Conservation (phyloP, 2,329 filamentous ascomycete genomes). For the Rutstroemia sp. region DNA sequence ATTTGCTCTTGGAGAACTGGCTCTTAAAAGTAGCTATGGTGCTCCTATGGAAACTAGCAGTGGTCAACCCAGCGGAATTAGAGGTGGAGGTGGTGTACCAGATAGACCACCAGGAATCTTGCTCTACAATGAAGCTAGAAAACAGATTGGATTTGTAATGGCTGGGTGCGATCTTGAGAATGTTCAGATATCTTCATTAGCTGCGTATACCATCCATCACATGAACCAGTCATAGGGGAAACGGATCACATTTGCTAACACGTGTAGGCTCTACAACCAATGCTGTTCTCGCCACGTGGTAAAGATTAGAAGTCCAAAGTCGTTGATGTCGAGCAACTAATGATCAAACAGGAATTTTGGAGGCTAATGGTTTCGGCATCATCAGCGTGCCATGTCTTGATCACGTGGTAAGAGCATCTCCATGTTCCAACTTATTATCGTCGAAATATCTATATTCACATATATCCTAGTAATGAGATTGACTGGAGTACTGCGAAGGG, state of each 20-base stretch:
- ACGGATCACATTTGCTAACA: neutral
- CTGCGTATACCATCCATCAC: slow-evolving; percentile 36
- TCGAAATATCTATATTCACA: neutral
- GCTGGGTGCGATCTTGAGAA: slow-evolving; percentile 50
- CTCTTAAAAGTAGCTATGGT: slow-evolving; percentile 42
- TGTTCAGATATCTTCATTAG: slow-evolving; percentile 49
- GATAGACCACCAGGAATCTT: slow-evolving; percentile 46
- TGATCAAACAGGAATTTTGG: slow-evolving; percentile 48
- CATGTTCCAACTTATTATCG: neutral
- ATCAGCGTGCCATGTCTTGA: slow-evolving; percentile 46
- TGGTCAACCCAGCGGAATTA: slow-evolving; percentile 42
- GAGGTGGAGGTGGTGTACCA: slow-evolving; percentile 37
- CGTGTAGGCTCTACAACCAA: slow-evolving; percentile 43
- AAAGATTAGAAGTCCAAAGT: slow-evolving; percentile 13
- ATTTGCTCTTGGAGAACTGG: slow-evolving; percentile 51
- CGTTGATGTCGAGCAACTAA: slow-evolving; percentile 11
- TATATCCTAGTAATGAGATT: slow-evolving; percentile 31
- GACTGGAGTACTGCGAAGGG: slow-evolving; percentile 40
- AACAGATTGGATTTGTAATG: slow-evolving; percentile 49
- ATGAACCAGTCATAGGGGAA: neutral
- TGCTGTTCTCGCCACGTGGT: slow-evolving; percentile 45
- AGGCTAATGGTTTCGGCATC: slow-evolving; percentile 48
- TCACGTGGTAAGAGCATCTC: slow-evolving; percentile 40
- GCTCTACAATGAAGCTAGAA: slow-evolving; percentile 55
- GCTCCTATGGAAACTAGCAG: slow-evolving; percentile 37